phyloP scores from a whole-genome alignment of 495 filamentous ascomycete species.

The Lophiostoma macrostomum region DNA sequence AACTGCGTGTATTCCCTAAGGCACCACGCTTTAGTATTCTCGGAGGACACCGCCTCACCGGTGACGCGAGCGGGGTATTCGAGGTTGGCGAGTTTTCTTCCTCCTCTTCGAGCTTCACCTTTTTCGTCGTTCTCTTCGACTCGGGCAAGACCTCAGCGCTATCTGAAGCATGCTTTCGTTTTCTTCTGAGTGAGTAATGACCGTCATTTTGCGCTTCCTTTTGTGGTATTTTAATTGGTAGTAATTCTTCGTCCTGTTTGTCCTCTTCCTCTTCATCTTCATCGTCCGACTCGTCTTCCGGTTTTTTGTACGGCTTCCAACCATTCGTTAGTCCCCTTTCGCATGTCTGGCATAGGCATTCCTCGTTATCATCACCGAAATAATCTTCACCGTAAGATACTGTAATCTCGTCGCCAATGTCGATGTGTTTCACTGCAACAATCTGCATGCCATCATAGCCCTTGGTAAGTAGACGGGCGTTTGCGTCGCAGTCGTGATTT shows the following conservation, averaged over 20 bases:
- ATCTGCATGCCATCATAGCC: constrained; percentile 87
- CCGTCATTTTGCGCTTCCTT: background rate
- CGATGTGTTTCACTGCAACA: constrained; percentile 72
- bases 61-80: too few relatives aligned
- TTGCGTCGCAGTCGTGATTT: constrained; percentile 95
- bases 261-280: constrained; percentile 23
- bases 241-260: constrained; percentile 2
- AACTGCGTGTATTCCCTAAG: constrained; percentile 26
- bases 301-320: constrained; percentile 54
- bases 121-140: constrained; percentile 9
- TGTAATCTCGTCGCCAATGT: constrained; percentile 89
- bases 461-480: constrained; percentile 77
- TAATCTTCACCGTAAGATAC: constrained; percentile 94
- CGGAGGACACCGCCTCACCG: too few relatives aligned
- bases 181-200: constrained; percentile 31
- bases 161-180: constrained; percentile 27
- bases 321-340: constrained; percentile 75
- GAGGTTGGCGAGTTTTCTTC: background rate
- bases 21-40: constrained; percentile 13
- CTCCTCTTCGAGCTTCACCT: background rate
- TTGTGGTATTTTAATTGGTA: background rate
- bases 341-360: constrained; percentile 88
- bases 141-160: background rate
- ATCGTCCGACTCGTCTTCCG: constrained; percentile 23
- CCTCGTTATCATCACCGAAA: constrained; percentile 91